These are phyloP conservation scores for Boletus pseudopeckii DNA, from an alignment of 768 basidiomycete species.

Conservation along the genomic window DNA sequence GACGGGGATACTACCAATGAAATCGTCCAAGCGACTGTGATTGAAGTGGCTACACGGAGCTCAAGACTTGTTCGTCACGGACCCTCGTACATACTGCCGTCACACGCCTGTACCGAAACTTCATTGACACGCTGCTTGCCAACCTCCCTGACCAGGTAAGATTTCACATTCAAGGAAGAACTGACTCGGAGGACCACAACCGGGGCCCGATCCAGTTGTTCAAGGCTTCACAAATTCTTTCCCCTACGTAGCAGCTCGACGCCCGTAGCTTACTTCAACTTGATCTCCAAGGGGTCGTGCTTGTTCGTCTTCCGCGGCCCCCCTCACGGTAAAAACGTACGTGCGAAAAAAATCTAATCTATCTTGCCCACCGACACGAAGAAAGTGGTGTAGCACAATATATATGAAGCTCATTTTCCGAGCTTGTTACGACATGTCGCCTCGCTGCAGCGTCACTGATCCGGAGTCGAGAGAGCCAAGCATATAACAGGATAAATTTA, in stretches of 20 bases:
- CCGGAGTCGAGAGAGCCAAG: neutral
- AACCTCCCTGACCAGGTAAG: neutral
- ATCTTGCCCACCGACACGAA: neutral
- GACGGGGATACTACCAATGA: slow-evolving; percentile 5
- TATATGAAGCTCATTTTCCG: neutral
- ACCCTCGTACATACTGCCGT: no score
- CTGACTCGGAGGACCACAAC: neutral
- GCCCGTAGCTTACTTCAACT: neutral
- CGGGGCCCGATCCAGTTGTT: neutral
- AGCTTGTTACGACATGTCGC: neutral
- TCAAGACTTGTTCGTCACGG: neutral
- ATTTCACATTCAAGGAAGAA: neutral
- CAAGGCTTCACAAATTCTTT: neutral
- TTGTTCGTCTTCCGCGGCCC: neutral
- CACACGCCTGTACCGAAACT: no score
- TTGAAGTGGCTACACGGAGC: neutral
- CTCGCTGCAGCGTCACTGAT: neutral
- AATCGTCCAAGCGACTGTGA: neutral
- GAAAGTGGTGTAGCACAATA: neutral
- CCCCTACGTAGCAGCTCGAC: neutral
- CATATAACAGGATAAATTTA: neutral
- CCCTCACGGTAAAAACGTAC: neutral
- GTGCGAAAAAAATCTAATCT: neutral
- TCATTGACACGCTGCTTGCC: neutral
- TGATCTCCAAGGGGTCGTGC: neutral